Base-by-base conservation (phyloP, 441 rosid species). In the Raphanus hybrid region DNA sequence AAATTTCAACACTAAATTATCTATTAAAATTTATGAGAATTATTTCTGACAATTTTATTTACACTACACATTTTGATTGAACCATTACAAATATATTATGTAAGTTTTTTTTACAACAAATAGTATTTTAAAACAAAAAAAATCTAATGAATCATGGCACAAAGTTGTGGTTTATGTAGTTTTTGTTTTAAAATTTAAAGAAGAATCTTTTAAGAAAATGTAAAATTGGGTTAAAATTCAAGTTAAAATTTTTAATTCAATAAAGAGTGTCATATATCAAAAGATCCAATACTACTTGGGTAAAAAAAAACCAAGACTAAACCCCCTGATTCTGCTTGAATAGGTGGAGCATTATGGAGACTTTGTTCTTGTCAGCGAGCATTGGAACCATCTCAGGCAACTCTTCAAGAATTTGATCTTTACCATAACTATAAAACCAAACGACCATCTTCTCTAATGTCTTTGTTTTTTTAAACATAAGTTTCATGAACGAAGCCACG, bases 361-460 rank as follows among this genome's bases (percentile, higher is more conserved):
- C 64, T 10, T 59, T 59, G 35, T 59, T 26, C 35, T 61, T 6
- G 41, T 61, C 18, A 29, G 65, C 15, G 10, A 73, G 70, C 63
- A n/a, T 2, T 64, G 76, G 26, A 54, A 64, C 70, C 54, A 73
- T 73, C 76, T 64, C 26, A 50, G 37, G 70, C 52, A 64, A 73
- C n/a, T 73, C 70, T 34, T 73, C 52, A 11, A 73, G 54, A 5
- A 3, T 3, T 34, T 34, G 35, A 18, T 1, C 23, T 8, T 20
- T 3, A 32, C 34, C 1, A 55, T 55, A 55, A 18, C 60, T 7
- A 12, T 12, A 8, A 43, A 61, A 48, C 20, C 8, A 45, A 1
- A 61, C 32, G 32, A 61, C 32, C 59, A 71, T 60, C 59, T 61
- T 71, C 60, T 71, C 45, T 43, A 71, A 5, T 59, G 57, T 43